These are phyloP conservation scores for Pythium chondricola DNA, from an alignment of 352 stramenopile species.

Conservation along the genomic window DNA sequence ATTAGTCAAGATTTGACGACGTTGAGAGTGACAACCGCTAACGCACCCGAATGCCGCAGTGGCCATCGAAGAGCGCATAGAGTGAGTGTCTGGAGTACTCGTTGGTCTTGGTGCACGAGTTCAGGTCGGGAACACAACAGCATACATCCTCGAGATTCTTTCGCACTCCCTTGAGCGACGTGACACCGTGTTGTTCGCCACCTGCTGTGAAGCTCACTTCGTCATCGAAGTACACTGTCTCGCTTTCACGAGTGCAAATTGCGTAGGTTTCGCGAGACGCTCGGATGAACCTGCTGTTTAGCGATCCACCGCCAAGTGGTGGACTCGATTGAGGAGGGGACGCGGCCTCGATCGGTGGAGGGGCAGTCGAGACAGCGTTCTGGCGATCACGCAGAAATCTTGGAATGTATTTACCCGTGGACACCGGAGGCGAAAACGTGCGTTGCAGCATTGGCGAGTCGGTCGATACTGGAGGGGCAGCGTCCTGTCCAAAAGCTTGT, in stretches of 20 bases:
- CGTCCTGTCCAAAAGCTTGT: not conserved
- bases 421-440: conserved; percentile 50
- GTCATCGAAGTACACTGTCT: conserved; percentile 56
- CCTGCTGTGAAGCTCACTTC: conserved; percentile 62
- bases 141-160: conserved; percentile 79
- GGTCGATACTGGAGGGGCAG: not conserved
- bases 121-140: conserved; percentile 73
- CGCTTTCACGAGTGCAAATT: conserved; percentile 36
- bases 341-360: conserved; percentile 23
- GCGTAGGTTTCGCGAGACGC: conserved; percentile 30
- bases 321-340: conserved; percentile 34
- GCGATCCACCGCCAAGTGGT: conserved; percentile 7
- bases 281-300: conserved; percentile 34
- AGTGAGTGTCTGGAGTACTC: conserved; percentile 55
- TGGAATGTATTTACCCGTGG: conserved; percentile 63
- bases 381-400: conserved; percentile 66
- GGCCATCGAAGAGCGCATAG: conserved; percentile 82
- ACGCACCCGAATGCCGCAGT: conserved; percentile 69
- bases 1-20: not conserved
- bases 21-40: not conserved
- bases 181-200: conserved; percentile 67
- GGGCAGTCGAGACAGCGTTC: conserved; percentile 32
- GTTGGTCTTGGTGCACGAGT: conserved; percentile 31
- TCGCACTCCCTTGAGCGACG: conserved; percentile 71
- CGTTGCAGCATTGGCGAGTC: conserved; percentile 35